A percentile compares a stretch with the other conserved stretches of the same genome.
These are phyloP conservation scores for Rhododendron simsii DNA, from an alignment of 148 eudicot species.

Conservation along the genomic window DNA sequence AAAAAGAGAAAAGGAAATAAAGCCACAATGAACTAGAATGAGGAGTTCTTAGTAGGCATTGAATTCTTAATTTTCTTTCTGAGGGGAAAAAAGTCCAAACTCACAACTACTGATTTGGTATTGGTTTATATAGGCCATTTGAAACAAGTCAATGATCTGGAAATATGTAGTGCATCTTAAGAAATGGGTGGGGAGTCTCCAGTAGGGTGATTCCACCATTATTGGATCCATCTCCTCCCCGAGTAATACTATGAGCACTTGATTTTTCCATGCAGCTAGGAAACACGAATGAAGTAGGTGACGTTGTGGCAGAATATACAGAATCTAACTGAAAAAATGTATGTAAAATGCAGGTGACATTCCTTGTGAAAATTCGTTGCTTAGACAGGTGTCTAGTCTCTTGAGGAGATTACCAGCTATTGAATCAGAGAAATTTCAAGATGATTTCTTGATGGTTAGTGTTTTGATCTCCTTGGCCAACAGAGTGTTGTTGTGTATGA, in stretches of 20 bases:
- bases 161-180: neutral
- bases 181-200: neutral
- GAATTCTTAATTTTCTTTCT: neutral
- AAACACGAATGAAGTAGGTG: neutral
- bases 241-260: neutral
- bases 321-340: slow-evolving; percentile 5
- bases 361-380: slow-evolving; percentile 48
- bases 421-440: slow-evolving; percentile 84
- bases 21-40: neutral
- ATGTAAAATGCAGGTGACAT: slow-evolving; percentile 40
- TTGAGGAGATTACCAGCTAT: slow-evolving; percentile 93
- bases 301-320: neutral
- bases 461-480: slow-evolving; percentile 3
- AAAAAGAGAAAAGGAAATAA: neutral
- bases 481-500: neutral
- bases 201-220: neutral
- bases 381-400: slow-evolving; percentile 94
- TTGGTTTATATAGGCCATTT: neutral
- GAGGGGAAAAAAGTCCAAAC: neutral
- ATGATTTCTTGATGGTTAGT: slow-evolving; percentile 86
- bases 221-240: neutral
- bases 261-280: neutral
- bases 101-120: neutral
- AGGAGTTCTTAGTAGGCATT: neutral
- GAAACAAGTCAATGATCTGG: neutral